Evolutionary conservation across 225 moss, liverwort and hornwort species (phyloP), one percentile per base, ranked within the genome.

Genomic region (Takakia lepidozioides): DNA sequence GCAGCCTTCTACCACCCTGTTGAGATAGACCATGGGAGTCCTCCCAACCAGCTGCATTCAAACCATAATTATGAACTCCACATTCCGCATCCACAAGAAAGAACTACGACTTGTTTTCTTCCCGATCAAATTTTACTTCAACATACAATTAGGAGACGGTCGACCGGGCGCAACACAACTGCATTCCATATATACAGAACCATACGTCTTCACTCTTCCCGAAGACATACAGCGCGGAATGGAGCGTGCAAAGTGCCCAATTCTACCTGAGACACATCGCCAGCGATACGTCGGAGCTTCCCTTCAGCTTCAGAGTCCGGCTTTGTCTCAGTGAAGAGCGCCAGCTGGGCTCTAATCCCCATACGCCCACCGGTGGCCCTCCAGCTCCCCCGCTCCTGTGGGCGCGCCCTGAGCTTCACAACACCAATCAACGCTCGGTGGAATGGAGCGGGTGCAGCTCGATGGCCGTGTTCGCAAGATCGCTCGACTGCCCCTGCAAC

Each of bases 11-110:
- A 55, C 48, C 17, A 77, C 61, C 44, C 42, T 64, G 57, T 60
- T 77, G 25, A 77, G 58, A 25, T 67, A 71, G 20, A 72, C 64
- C 1, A 77, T 48, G 1, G 72, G 68, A 2, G 67, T 72, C 26
- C 51, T 65, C 16, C 64, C 71, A 13, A 76, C 64, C 1, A 71
- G 64, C 67, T 71, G 71, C 42, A 56, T 5, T n/a, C n/a, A n/a
- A n/a, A n/a, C n/a, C n/a, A n/a, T n/a, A n/a, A n/a, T n/a, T n/a
- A n/a, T n/a, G n/a, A n/a, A n/a, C n/a, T n/a, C n/a, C n/a, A n/a
- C n/a, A n/a, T n/a, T n/a, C n/a, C n/a, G n/a, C n/a, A n/a, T n/a
- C n/a, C n/a, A n/a, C n/a, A n/a, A n/a, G n/a, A n/a, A n/a, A n/a
- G n/a, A n/a, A n/a, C n/a, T n/a, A n/a, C 46, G 14, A 16, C 28